These are phyloP conservation scores for Exophiala sideris DNA, from an alignment of 2,329 filamentous ascomycete species.

Conservation along the genomic window DNA sequence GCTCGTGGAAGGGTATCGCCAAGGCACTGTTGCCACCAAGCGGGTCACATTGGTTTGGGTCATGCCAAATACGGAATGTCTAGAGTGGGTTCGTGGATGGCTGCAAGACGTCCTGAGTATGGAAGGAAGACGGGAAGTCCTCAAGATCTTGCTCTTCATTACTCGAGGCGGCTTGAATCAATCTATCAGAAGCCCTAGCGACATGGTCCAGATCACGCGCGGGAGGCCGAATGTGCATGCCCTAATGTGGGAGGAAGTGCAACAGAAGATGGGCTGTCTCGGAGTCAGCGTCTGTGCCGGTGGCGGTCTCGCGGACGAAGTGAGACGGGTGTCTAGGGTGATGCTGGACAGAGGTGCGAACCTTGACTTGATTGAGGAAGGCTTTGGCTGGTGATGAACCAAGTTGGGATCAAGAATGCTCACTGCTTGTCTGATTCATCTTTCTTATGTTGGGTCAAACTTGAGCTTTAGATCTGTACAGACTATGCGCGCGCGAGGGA, in stretches of 20 bases:
- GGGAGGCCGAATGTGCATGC: constrained; percentile 80
- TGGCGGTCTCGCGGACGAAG: constrained; percentile 71
- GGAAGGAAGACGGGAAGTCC: constrained; percentile 74
- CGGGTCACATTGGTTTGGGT: constrained; percentile 86
- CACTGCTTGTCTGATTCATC: not conserved
- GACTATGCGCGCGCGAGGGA: not conserved
- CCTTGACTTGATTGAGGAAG: constrained; percentile 74
- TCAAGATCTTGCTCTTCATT: constrained; percentile 85
- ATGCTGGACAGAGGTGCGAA: constrained; percentile 57
- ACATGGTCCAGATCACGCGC: constrained; percentile 86
- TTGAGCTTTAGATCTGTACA: not conserved
- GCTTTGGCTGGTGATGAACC: constrained; percentile 50
- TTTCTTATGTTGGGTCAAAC: no score
- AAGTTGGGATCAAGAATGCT: not conserved
- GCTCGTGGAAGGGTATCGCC: constrained; percentile 65
- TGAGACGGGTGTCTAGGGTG: constrained; percentile 64
- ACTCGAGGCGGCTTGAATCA: constrained; percentile 81
- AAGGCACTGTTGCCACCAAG: constrained; percentile 73
- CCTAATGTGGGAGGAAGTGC: constrained; percentile 76
- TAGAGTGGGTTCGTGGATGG: constrained; percentile 93
- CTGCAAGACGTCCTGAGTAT: constrained; percentile 73
- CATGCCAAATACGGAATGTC: constrained; percentile 79
- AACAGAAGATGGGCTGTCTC: constrained; percentile 81
- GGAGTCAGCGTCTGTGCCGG: constrained; percentile 78
- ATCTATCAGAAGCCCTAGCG: constrained; percentile 72